Evolutionary conservation across 2,329 filamentous ascomycete genomes (phyloP), one percentile per base, ranked within the genome.

Genomic region (Myriosclerotinia curreyana): DNA sequence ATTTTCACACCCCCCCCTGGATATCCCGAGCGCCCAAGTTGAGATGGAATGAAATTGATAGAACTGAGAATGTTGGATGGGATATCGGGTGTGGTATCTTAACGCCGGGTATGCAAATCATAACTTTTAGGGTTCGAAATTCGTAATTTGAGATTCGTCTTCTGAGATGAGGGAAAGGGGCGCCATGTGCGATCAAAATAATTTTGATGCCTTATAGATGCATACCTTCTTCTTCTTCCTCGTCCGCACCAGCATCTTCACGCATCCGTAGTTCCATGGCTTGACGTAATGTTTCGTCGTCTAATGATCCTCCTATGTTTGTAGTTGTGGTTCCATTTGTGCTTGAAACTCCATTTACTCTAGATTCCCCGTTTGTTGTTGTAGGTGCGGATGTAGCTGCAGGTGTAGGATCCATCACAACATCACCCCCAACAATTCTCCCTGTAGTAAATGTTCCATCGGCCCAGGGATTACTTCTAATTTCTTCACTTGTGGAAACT

Each of bases 401-500:
- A 62, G 63, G 49, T 28, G 36, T 58, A 46, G 56, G 62, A 69
- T 82, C 78, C 73, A 83, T 76, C n/a, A 75, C 76, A 3, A 84
- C 68, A 70, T 80, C 76, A 31, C 82, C 82, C 65, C 79, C 78
- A 2, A 80, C 77, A 69, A 87, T 80, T 17, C 80, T 81, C 12
- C 85, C 85, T 1, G 81, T 84, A 72, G 85, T 82, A 70, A 88
- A 87, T 0, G 86, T 88, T 31, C 86, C 86, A 71, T 88, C 85
- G 36, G 73, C 79, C 86, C 86, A 88, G 0, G 86, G 69, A n/a
- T 66, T 65, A 67, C 72, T 70, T 44, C 66, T 68, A 60, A 68
- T 66, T 50, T 64, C 66, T 48, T 65, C 64, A 25, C 69, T 53
- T 51, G 60, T 59, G 66, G 25, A 46, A 46, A 31, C 71, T 15